Conservation (phyloP, 495 filamentous ascomycete species). For the Penicillium alfredii region DNA sequence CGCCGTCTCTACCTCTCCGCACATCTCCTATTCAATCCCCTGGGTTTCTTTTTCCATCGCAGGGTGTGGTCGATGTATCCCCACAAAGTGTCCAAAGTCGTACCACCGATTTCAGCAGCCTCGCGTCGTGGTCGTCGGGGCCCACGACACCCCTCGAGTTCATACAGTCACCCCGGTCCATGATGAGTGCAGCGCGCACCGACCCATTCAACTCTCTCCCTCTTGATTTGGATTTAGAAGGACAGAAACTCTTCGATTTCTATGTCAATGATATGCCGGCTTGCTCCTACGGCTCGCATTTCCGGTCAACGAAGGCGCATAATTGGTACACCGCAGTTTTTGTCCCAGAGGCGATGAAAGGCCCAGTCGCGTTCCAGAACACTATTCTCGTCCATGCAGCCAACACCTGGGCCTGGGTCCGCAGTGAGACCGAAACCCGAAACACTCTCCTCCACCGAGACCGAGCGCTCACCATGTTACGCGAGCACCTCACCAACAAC, state of each 20-base stretch:
- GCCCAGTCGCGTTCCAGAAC: constrained; percentile 34
- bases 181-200: constrained; percentile 34
- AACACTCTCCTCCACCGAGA: constrained; percentile 25
- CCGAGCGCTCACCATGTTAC: constrained; percentile 30
- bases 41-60: neutral
- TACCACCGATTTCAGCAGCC: constrained; percentile 8
- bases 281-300: constrained; percentile 33
- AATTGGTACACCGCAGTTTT: constrained; percentile 37
- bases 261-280: constrained; percentile 38
- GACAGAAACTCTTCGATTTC: constrained; percentile 33
- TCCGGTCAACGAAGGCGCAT: constrained; percentile 29
- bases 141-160: constrained; percentile 15
- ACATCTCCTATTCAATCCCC: constrained; percentile 4
- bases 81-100: constrained; percentile 8
- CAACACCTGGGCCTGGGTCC: constrained; percentile 36
- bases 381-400: constrained; percentile 34
- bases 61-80: neutral
- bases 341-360: constrained; percentile 37
- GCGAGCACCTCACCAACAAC: constrained; percentile 23
- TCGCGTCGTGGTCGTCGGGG: constrained; percentile 13
- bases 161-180: constrained; percentile 24
- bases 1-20: constrained; percentile 2
- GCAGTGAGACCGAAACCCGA: constrained; percentile 24
- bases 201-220: constrained; percentile 36
- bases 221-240: constrained; percentile 24